Evolutionary conservation across 345 rosid species (phyloP), one percentile per base, ranked within the genome.

Genomic region (Ricinus communis): DNA sequence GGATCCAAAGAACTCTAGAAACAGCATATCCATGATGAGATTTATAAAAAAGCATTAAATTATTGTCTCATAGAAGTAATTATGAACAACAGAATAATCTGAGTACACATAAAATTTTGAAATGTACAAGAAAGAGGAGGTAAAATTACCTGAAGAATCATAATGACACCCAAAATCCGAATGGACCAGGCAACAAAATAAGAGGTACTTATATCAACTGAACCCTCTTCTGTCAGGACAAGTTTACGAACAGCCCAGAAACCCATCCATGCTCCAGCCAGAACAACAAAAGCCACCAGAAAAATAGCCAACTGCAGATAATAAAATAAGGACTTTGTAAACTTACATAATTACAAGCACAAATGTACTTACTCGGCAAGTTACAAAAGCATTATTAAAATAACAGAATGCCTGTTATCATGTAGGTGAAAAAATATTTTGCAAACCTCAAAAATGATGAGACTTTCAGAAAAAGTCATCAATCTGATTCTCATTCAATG

Each of bases 211-310:
- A 74, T 56, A 76, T 94, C 97, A 80, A 94, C 71, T 27, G 89
- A 84, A 55, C 98, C 98, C 74, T 94, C 98, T 80, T 87, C 92
- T 1, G 93, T 73, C 55, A 94, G 80, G 75, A 94, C 88, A 64
- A 94, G 84, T 74, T 90, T 91, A 68, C 83, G 87, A 64, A 90
- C 96, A 65, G 87, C 91, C 97, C 96, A 90, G 79, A 91, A 94
- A 74, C 97, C 98, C 82, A 94, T 77, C 91, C 93, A 91, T 50
- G 98, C 98, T 82, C 98, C 98, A 74, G 86, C 83, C 53, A 94
- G 72, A 66, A 85, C 81, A 50, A 94, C 64, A 84, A 90, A 91
- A 68, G 82, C 86, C 79, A 90, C 80, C 45, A 88, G 81, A 79
- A 94, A 90, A n/a, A 81, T 70, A 15, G 91, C 90, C 72, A 90